Evolutionary conservation across 768 basidiomycete species (phyloP).

Genomic region (Mycena crocata): DNA sequence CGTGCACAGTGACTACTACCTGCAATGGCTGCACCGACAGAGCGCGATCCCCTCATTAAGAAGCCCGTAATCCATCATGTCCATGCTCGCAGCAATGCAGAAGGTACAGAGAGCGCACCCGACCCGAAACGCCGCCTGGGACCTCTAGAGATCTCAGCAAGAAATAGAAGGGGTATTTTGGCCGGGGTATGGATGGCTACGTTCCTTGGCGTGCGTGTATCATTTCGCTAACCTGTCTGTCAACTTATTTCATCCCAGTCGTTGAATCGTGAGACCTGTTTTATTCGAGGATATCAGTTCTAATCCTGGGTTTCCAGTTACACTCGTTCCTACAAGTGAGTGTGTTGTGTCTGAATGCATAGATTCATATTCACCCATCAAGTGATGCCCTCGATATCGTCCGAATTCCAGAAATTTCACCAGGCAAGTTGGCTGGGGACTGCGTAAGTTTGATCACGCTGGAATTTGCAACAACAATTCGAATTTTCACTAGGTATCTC

Average conservation of each 20-base stretch:
- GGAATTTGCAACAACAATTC: too few relatives aligned
- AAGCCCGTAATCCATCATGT: not conserved
- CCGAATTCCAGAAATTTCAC: conserved; percentile 80
- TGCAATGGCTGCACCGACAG: conserved; percentile 25
- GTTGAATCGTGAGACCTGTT: conserved; percentile 27
- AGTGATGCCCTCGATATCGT: conserved; percentile 86
- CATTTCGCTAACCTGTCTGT: not conserved
- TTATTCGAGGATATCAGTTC: not conserved
- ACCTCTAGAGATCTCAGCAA: conserved; percentile 26
- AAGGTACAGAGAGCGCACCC: not conserved
- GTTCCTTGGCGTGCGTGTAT: conserved; percentile 26
- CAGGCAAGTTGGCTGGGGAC: conserved; percentile 90
- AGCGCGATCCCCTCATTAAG: conserved; percentile 30
- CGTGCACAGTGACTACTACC: too few relatives aligned
- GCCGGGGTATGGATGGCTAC: conserved; percentile 25
- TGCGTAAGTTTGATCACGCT: conserved; percentile 55
- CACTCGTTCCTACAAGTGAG: conserved; percentile 33
- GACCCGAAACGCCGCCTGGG: conserved; percentile 19
- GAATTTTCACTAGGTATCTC: conserved; percentile 63
- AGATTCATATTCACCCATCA: not conserved
- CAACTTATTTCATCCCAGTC: conserved; percentile 15
- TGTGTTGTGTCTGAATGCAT: too few relatives aligned
- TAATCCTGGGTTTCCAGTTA: conserved; percentile 2
- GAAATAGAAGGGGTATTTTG: conserved; percentile 21
- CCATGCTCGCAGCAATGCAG: too few relatives aligned